These are phyloP conservation scores for Trichoderma gamsii DNA, from an alignment of 495 filamentous ascomycete species.

Conservation along the genomic window DNA sequence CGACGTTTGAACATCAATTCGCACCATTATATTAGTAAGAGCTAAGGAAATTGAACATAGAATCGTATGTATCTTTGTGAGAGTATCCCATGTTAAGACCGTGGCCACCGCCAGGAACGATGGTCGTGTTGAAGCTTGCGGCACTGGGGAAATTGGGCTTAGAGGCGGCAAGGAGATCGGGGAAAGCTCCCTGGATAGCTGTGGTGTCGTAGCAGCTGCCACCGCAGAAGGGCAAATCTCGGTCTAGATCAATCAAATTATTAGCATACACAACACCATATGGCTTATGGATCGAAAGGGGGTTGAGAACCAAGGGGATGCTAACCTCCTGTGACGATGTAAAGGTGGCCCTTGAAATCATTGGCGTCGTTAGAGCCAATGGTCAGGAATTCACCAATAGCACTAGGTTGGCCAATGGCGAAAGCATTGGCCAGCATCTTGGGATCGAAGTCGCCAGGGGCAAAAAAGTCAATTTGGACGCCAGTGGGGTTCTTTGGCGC, in stretches of 20 bases:
- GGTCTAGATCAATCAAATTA: constrained; percentile 21
- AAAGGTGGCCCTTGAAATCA: constrained; percentile 41
- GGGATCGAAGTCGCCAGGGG: constrained; percentile 41
- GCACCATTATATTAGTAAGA: background rate
- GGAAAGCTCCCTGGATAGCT: constrained; percentile 17
- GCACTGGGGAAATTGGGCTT: constrained; percentile 38
- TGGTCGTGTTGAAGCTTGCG: constrained; percentile 36
- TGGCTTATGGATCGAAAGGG: background rate
- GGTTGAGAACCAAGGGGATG: background rate
- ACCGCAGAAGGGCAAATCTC: constrained; percentile 49
- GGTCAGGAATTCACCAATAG: constrained; percentile 46
- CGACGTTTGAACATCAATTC: background rate
- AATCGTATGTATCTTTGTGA: background rate
- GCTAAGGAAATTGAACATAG: constrained; percentile 14
- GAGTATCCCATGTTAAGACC: constrained; percentile 37
- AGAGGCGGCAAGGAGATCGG: constrained; percentile 37
- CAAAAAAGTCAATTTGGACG: constrained; percentile 37
- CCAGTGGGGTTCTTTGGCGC: constrained; percentile 8
- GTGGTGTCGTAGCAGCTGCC: constrained; percentile 43
- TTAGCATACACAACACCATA: constrained; percentile 17
- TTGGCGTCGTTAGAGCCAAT: constrained; percentile 26
- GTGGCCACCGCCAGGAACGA: constrained; percentile 48
- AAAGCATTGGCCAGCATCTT: constrained; percentile 36
- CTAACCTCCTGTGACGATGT: constrained; percentile 38
- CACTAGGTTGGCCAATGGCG: constrained; percentile 42